phyloP scores from a whole-genome alignment of 805 yeast species.

The Yarrowia sp. region DNA sequence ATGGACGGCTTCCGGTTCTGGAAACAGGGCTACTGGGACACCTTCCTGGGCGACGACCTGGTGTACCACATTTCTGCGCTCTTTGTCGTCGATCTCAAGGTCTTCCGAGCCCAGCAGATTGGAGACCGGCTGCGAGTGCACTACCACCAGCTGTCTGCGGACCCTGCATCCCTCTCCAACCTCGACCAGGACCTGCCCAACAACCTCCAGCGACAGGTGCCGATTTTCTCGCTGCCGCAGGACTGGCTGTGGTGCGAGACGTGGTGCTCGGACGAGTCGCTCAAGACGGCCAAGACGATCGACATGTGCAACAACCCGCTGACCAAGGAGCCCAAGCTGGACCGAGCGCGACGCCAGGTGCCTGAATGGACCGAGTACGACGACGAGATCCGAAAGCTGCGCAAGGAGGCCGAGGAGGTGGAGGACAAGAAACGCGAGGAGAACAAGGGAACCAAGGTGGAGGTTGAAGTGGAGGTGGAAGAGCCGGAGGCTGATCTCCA shows the following conservation, averaged over 20 bases:
- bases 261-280: constrained; percentile 77
- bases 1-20: constrained; percentile 90
- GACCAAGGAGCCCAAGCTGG: constrained; percentile 79
- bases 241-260: constrained; percentile 96
- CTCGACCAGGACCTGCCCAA: constrained; percentile 95
- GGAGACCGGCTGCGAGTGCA: constrained; percentile 85
- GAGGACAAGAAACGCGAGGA: not conserved
- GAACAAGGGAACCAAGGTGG: not conserved
- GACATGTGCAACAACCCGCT: constrained; percentile 86
- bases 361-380: constrained; percentile 82
- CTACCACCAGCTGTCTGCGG: constrained; percentile 81
- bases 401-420: constrained; percentile 38
- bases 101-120: constrained; percentile 68
- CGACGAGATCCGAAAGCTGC: constrained; percentile 54
- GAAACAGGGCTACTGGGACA: constrained; percentile 92
- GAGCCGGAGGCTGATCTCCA: constrained; percentile 23
- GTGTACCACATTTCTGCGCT: constrained; percentile 86
- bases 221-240: constrained; percentile 74
- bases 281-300: constrained; percentile 72
- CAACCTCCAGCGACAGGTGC: constrained; percentile 71
- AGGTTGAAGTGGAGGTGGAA: constrained; percentile 21
- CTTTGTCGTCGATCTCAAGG: constrained; percentile 76
- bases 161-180: constrained; percentile 78
- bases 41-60: constrained; percentile 59
- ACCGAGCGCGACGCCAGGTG: constrained; percentile 73